phyloP scores from a whole-genome alignment of 139 green algal species.

The Tetraselmis striata region DNA sequence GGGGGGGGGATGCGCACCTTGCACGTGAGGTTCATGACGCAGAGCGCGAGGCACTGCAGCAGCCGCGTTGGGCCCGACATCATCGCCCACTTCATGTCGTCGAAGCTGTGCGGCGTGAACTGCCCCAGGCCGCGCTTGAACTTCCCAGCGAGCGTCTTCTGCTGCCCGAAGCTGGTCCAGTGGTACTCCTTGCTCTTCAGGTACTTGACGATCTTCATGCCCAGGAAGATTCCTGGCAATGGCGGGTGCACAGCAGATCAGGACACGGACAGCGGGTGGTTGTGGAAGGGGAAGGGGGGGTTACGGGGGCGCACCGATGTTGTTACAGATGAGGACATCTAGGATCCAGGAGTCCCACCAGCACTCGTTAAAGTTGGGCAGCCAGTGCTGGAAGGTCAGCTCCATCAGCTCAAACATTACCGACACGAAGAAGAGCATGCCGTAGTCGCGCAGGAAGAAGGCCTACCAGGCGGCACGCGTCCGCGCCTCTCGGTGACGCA shows the following conservation, averaged over 20 bases:
- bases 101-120: conserved; percentile 71
- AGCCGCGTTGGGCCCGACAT: neutral
- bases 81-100: conserved; percentile 54
- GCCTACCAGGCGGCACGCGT: no score
- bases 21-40: neutral
- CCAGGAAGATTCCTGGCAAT: conserved; percentile 9
- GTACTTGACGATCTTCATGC: conserved; percentile 59
- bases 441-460: conserved; percentile 67
- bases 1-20: neutral
- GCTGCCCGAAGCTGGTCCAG: conserved; percentile 57
- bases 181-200: conserved; percentile 54
- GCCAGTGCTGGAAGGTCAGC: conserved; percentile 70
- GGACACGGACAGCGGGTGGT: no score
- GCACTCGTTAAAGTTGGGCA: conserved; percentile 97
- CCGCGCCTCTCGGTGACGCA: no score
- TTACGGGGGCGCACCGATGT: neutral
- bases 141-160: conserved; percentile 49
- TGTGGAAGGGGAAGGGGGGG: no score
- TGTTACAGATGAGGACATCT: conserved; percentile 83
- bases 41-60: neutral
- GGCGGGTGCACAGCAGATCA: neutral
- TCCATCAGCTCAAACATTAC: conserved; percentile 59
- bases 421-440: conserved; percentile 58
- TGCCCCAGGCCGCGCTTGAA: conserved; percentile 51
- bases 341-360: conserved; percentile 94